Conservation (phyloP, 1,284 basidiomycete species). For the Phellopilus nigrolimitatus region DNA sequence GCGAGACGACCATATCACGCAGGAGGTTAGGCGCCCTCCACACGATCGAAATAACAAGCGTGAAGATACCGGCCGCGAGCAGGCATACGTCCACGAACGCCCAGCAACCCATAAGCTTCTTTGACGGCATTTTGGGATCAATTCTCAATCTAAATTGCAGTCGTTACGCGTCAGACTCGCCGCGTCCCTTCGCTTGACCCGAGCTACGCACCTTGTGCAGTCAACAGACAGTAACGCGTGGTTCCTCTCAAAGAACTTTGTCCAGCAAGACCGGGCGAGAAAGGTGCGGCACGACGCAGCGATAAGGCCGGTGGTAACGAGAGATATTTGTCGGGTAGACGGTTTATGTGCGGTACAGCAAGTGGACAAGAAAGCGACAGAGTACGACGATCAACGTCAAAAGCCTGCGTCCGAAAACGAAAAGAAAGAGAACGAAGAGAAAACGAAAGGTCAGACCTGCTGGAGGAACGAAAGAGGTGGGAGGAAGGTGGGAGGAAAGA, state of each 20-base stretch:
- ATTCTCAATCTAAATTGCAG: background rate
- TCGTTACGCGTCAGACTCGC: no score
- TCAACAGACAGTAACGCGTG: background rate
- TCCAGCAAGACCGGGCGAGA: slow-evolving; percentile 1
- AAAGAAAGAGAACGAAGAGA: slow-evolving; percentile 23
- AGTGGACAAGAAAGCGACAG: background rate
- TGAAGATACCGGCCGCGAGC: slow-evolving; percentile 59
- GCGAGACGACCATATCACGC: slow-evolving; percentile 62
- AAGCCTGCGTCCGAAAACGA: slow-evolving; percentile 22
- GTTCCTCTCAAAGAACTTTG: background rate
- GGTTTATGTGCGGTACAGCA: background rate
- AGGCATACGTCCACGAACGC: slow-evolving; percentile 64
- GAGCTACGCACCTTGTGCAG: background rate
- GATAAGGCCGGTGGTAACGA: slow-evolving; percentile 9
- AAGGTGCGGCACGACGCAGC: background rate
- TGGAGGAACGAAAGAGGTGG: slow-evolving; percentile 15
- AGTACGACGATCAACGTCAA: slow-evolving; percentile 20
- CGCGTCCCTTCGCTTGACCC: no score
- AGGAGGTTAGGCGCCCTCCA: slow-evolving; percentile 63
- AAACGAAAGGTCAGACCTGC: slow-evolving; percentile 18
- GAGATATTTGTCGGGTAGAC: slow-evolving; percentile 1
- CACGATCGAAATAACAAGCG: slow-evolving; percentile 62
- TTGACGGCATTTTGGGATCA: slow-evolving; percentile 56
- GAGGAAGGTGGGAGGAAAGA: slow-evolving; percentile 8
- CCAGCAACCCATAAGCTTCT: slow-evolving; percentile 65